Evolutionary conservation across 257 asterid species (phyloP), one percentile per base, ranked within the genome.

Genomic region (Gentiana dahurica): DNA sequence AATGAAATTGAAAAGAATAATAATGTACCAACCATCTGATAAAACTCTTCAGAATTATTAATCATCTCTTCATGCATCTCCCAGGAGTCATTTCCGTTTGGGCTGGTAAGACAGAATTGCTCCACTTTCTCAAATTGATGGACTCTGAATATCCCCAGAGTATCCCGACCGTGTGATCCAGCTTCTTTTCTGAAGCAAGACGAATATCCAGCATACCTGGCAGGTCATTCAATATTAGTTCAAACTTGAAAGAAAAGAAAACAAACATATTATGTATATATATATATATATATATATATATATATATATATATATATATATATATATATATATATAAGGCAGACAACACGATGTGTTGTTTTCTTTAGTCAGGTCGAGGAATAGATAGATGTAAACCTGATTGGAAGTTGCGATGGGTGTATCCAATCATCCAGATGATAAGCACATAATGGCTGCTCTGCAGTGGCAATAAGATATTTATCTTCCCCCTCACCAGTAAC

Each of bases 401-500:
- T 34, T 1, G 97, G 96, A 48, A 91, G 65, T 68, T 87, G 79
- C 0, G 96, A 66, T 53, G 95, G 95, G 55, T 87, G 96, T 69
- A 90, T 82, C 98, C 96, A 87, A 55, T 90, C 95, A 35, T 90
- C 96, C 34, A 80, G 56, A 73, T 90, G 96, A 79, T 84, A 90
- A 34, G 95, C 96, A 70, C 96, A 90, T 39, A 90, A 83, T 8
- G 96, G 98, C 59, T 87, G 98, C 68, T 90, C 98, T 46, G 96
- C 88, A 1, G 98, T 90, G 45, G 98, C 98, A 72, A 91, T 91
- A 59, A 91, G 77, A 77, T 91, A 87, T 65, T 91, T 91, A 68
- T 91, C 96, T 43, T 91, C 98, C 47, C 95, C 98, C 61, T 85
- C 97, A 36, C 95, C 97, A 59, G 95, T 85, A n/a, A 91, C 95